These are phyloP conservation scores for Colletotrichum musae DNA, from an alignment of 2,329 filamentous ascomycete genomes.

Conservation along the genomic window DNA sequence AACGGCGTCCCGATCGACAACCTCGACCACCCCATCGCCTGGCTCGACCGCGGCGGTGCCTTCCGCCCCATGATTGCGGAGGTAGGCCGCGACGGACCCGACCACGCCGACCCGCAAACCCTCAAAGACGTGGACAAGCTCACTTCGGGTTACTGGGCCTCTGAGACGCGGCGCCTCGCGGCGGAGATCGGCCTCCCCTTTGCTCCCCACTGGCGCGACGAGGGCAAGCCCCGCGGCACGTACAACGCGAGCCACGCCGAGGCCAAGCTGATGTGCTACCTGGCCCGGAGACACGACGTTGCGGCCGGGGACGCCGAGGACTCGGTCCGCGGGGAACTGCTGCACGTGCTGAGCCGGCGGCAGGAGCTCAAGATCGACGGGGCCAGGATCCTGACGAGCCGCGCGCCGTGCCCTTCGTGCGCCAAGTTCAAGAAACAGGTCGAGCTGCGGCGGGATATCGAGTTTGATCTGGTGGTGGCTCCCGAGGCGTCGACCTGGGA, in stretches of 20 bases:
- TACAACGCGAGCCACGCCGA: background rate
- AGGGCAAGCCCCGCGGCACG: background rate
- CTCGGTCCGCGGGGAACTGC: background rate
- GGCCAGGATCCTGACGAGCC: background rate
- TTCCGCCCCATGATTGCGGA: background rate
- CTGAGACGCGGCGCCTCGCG: background rate
- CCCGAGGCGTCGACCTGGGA: background rate
- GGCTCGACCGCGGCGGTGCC: background rate
- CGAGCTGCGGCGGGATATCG: background rate
- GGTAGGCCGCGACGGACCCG: background rate
- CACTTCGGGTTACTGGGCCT: background rate
- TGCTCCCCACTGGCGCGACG: background rate
- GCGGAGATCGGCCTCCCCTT: background rate
- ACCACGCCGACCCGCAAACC: background rate
- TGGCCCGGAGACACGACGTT: background rate
- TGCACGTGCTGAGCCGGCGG: background rate
- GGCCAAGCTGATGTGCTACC: background rate
- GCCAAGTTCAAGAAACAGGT: background rate
- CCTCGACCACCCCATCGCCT: background rate
- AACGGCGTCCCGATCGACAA: background rate
- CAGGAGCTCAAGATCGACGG: background rate
- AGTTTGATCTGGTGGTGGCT: background rate
- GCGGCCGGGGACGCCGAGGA: background rate
- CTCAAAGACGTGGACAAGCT: background rate
- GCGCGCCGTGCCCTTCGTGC: background rate